phyloP scores from a whole-genome alignment of 192 early-diverging fungal genomes.

The Umbelopsis ramanniana region DNA sequence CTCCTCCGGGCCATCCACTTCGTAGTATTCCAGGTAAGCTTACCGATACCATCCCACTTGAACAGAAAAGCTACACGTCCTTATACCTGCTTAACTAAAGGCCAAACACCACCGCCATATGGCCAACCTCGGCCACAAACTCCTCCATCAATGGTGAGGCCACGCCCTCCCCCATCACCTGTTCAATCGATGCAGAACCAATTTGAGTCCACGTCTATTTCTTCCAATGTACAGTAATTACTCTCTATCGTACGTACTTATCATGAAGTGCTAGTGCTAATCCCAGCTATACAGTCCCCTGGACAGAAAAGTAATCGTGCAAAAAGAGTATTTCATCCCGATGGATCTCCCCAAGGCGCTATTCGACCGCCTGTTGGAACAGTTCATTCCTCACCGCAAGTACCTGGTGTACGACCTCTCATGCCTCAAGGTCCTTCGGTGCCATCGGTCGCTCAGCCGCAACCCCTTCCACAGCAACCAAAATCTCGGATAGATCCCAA shows the following conservation, averaged over 20 bases:
- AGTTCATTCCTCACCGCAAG: background rate
- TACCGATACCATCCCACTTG: background rate
- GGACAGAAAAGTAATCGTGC: background rate
- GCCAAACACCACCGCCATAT: background rate
- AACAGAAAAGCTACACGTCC: background rate
- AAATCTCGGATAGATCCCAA: slow-evolving; percentile 88
- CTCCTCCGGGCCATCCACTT: background rate
- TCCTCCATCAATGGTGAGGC: background rate
- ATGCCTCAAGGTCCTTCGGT: background rate
- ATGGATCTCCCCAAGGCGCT: background rate
- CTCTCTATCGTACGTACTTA: background rate
- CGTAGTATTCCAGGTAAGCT: background rate
- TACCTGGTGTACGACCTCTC: background rate
- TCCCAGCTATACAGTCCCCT: background rate
- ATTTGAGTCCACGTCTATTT: background rate
- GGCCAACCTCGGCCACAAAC: background rate
- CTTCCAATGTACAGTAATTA: background rate
- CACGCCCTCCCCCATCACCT: slow-evolving; percentile 4
- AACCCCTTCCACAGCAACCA: slow-evolving; percentile 38
- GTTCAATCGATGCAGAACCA: background rate
- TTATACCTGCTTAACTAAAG: background rate
- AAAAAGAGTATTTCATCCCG: slow-evolving; percentile 9
- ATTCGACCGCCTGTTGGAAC: slow-evolving; percentile 2
- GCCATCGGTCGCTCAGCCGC: slow-evolving; percentile 10
- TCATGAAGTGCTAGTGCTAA: background rate